Percentiles rank a stretch among this genome's conserved stretches.
phyloP scores from a whole-genome alignment of 495 filamentous ascomycete genomes.

The Xylaria longipes region DNA sequence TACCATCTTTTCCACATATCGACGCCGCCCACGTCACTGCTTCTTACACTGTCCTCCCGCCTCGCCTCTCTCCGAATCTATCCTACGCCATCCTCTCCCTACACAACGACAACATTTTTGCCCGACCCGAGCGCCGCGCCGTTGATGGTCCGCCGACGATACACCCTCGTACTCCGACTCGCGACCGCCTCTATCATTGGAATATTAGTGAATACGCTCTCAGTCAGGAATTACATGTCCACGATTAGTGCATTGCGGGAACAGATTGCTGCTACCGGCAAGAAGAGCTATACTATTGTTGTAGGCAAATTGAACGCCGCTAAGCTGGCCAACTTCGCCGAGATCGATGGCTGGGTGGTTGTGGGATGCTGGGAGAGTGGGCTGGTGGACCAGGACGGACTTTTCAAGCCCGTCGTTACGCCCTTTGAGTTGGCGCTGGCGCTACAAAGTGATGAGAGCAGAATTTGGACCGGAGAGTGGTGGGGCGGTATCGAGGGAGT shows the following conservation, averaged over 20 bases:
- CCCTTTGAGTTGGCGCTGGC: slow-evolving; percentile 87
- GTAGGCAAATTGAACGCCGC: slow-evolving; percentile 96
- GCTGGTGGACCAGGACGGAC: slow-evolving; percentile 77
- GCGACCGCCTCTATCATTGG: slow-evolving; percentile 84
- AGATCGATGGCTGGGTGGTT: slow-evolving; percentile 95
- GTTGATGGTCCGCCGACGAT: slow-evolving; percentile 77
- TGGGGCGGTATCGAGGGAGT: slow-evolving; percentile 73
- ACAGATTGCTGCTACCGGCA: slow-evolving; percentile 75
- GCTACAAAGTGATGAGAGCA: slow-evolving; percentile 69
- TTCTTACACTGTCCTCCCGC: slow-evolving; percentile 86
- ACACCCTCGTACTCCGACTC: slow-evolving; percentile 82
- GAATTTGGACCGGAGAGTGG: slow-evolving; percentile 81
- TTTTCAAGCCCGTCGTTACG: slow-evolving; percentile 86
- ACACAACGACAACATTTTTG: slow-evolving; percentile 56
- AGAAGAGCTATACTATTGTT: slow-evolving; percentile 95
- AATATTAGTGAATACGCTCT: slow-evolving; percentile 93
- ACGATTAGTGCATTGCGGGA: slow-evolving; percentile 74
- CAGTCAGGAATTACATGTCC: slow-evolving; percentile 85
- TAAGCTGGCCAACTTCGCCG: slow-evolving; percentile 94
- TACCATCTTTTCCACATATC: slow-evolving; percentile 92
- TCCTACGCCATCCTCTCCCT: slow-evolving; percentile 58
- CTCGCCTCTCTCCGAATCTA: slow-evolving; percentile 80
- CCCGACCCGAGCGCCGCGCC: slow-evolving; percentile 42
- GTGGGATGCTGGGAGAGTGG: slow-evolving; percentile 98
- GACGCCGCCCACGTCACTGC: slow-evolving; percentile 79